phyloP scores from a whole-genome alignment of 306 rosid species.

The Gastrolobium bilobum region DNA sequence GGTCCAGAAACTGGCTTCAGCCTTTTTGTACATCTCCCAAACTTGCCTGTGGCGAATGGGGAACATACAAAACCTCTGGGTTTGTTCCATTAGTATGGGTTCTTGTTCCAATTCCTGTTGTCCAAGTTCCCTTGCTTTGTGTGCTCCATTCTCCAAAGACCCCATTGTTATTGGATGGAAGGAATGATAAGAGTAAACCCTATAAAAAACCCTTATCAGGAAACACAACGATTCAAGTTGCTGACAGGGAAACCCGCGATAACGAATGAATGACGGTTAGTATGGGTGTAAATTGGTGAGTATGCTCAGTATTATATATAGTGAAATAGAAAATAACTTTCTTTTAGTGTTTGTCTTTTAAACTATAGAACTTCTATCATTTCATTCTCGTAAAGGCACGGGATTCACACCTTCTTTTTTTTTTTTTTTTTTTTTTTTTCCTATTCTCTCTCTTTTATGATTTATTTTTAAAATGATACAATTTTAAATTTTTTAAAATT shows the following conservation, averaged over 20 bases:
- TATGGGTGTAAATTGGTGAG: too few relatives aligned
- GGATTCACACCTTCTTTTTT: too few relatives aligned
- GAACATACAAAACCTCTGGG: conserved; percentile 86
- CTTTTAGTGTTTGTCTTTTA: too few relatives aligned
- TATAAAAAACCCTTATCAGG: conserved; percentile 54
- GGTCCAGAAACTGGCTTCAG: conserved; percentile 97
- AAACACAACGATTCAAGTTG: neutral
- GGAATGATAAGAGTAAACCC: conserved; percentile 49
- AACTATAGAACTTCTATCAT: too few relatives aligned
- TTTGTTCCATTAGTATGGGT: conserved; percentile 79
- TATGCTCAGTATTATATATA: too few relatives aligned
- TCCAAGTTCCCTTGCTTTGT: conserved; percentile 22
- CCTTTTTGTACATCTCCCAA: conserved; percentile 98
- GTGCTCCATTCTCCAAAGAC: conserved; percentile 57
- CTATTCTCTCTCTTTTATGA: too few relatives aligned
- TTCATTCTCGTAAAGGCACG: too few relatives aligned
- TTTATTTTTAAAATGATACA: too few relatives aligned
- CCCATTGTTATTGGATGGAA: conserved; percentile 56
- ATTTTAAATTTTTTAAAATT: too few relatives aligned
- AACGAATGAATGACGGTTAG: neutral
- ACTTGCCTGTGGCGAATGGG: conserved; percentile 76
- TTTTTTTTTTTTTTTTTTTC: too few relatives aligned
- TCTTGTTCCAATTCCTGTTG: conserved; percentile 51
- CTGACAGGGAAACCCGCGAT: neutral
- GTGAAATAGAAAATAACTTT: too few relatives aligned